Conservation (phyloP, 2,329 filamentous ascomycete species). For the Aphanoascus verrucosus region DNA sequence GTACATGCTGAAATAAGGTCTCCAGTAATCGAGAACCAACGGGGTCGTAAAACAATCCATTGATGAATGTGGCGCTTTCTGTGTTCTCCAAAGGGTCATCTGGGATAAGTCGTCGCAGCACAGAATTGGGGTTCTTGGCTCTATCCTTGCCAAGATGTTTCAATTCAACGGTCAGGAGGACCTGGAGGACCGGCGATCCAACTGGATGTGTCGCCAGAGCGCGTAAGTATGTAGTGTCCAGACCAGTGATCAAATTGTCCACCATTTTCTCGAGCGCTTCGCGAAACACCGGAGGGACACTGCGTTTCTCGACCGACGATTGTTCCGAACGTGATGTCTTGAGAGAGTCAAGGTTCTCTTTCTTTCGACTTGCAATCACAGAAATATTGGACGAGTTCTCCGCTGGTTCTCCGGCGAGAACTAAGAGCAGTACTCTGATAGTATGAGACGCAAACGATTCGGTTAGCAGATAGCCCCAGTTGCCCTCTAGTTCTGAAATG, state of each 20-base stretch:
- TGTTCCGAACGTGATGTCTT: slow-evolving; percentile 43
- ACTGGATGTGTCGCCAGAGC: slow-evolving; percentile 79
- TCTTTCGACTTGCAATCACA: slow-evolving; percentile 82
- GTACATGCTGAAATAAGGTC: slow-evolving; percentile 66
- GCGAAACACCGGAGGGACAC: slow-evolving; percentile 69
- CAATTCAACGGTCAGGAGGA: slow-evolving; percentile 79
- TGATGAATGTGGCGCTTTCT: slow-evolving; percentile 70
- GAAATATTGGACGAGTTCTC: slow-evolving; percentile 58
- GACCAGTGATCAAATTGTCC: slow-evolving; percentile 57
- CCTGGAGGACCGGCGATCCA: slow-evolving; percentile 85
- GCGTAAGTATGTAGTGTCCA: slow-evolving; percentile 70
- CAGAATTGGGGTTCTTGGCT: slow-evolving; percentile 53
- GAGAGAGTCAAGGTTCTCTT: slow-evolving; percentile 63
- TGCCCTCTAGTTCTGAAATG: slow-evolving; percentile 76
- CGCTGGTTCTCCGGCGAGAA: slow-evolving; percentile 73
- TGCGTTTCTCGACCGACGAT: slow-evolving; percentile 36
- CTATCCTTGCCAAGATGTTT: slow-evolving; percentile 58
- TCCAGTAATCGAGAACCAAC: slow-evolving; percentile 86
- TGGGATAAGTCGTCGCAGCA: slow-evolving; percentile 68
- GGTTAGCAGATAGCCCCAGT: slow-evolving; percentile 72
- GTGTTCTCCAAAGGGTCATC: slow-evolving; percentile 66
- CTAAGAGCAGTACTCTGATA: slow-evolving; percentile 70
- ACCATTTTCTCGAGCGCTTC: slow-evolving; percentile 73
- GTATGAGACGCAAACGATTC: slow-evolving; percentile 86
- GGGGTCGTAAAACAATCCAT: slow-evolving; percentile 75